These are phyloP conservation scores for Aureobasidium pullulans DNA, from an alignment of 2,329 filamentous ascomycete species.

Conservation along the genomic window DNA sequence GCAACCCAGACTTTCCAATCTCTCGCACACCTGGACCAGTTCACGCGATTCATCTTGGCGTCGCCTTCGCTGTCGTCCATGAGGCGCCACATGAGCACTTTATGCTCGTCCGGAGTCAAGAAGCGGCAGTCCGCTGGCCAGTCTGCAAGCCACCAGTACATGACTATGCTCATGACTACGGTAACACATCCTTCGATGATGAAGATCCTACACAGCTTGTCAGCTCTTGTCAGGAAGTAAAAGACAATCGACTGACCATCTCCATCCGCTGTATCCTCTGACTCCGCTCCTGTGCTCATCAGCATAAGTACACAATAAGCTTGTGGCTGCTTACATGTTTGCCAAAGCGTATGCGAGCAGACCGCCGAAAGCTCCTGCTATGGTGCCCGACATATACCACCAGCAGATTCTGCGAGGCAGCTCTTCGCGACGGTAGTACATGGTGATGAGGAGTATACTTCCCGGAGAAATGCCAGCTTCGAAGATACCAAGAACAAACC, in stretches of 20 bases:
- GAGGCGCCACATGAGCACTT: constrained; percentile 36
- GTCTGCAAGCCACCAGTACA: constrained; percentile 32
- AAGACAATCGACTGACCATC: constrained; percentile 20
- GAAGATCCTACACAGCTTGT: constrained; percentile 18
- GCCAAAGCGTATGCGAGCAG: constrained; percentile 33
- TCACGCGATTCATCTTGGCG: constrained; percentile 46
- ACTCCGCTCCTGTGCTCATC: constrained; percentile 16
- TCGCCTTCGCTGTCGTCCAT: constrained; percentile 29
- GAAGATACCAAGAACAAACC: constrained; percentile 30
- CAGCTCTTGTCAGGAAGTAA: neutral
- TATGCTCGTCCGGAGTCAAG: constrained; percentile 39
- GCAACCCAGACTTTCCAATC: constrained; percentile 14
- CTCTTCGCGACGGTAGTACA: constrained; percentile 38
- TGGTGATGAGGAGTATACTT: constrained; percentile 29
- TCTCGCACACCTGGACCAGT: constrained; percentile 21
- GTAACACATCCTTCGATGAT: constrained; percentile 27
- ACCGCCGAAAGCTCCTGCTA: constrained; percentile 36
- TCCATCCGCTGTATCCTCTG: constrained; percentile 25
- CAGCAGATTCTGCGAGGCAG: constrained; percentile 33
- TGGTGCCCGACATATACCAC: constrained; percentile 36
- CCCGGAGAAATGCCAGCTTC: constrained; percentile 32
- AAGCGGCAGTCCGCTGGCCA: constrained; percentile 41
- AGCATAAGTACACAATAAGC: neutral
- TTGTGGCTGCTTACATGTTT: constrained; percentile 20
- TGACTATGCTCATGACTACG: constrained; percentile 18